A percentile compares a stretch with the other conserved stretches of the same genome.
phyloP scores from a whole-genome alignment of 805 yeast genomes.

The Maudiozyma bulderi region DNA sequence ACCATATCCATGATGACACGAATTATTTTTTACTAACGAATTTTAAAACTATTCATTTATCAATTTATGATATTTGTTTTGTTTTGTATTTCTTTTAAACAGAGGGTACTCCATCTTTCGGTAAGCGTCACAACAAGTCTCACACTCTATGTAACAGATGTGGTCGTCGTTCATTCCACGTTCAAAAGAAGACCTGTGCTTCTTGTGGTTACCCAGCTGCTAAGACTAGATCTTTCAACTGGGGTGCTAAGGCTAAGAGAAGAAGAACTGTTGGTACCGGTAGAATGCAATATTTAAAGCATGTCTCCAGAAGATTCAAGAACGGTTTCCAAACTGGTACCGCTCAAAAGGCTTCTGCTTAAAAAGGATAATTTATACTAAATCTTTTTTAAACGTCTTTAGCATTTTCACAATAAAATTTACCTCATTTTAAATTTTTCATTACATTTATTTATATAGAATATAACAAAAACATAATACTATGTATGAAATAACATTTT shows the following conservation, averaged over 20 bases:
- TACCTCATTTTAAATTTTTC: no score
- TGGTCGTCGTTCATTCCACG: slow-evolving; percentile 97
- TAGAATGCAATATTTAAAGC: slow-evolving; percentile 96
- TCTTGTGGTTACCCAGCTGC: slow-evolving; percentile 99
- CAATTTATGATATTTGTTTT: slow-evolving; percentile 9
- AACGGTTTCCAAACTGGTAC: slow-evolving; percentile 92
- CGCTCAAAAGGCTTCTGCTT: slow-evolving; percentile 53
- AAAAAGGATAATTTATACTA: slow-evolving; percentile 22
- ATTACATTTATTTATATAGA: neutral
- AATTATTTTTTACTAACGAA: slow-evolving; percentile 27
- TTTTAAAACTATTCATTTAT: slow-evolving; percentile 3
- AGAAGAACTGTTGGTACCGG: slow-evolving; percentile 99
- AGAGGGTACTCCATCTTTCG: slow-evolving; percentile 99
- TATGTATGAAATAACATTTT: no score
- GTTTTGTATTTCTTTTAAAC: slow-evolving; percentile 9
- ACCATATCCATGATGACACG: no score
- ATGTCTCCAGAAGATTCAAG: slow-evolving; percentile 96
- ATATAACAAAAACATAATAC: neutral
- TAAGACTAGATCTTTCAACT: slow-evolving; percentile 96
- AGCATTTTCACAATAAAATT: neutral
- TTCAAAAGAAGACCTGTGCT: slow-evolving; percentile 98
- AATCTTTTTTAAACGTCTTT: neutral
- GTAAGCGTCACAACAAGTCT: slow-evolving; percentile 99
- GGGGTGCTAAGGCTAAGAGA: slow-evolving; percentile 99
- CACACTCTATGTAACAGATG: slow-evolving; percentile 99